These are phyloP conservation scores for Trichophyton benhamiae DNA, from an alignment of 2,329 filamentous ascomycete species.

Conservation along the genomic window DNA sequence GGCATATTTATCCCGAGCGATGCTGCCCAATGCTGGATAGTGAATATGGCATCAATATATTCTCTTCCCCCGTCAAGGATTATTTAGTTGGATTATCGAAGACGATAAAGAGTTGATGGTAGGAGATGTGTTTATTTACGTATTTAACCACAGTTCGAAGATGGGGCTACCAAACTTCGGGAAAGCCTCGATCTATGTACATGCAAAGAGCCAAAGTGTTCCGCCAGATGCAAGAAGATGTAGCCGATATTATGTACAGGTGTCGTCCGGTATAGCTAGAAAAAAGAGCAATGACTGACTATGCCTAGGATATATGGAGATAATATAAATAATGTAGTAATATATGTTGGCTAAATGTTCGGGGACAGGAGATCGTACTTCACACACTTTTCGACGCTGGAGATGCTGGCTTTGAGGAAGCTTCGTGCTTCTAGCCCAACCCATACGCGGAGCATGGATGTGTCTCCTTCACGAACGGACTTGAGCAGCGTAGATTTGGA, in stretches of 20 bases:
- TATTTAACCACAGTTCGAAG: neutral
- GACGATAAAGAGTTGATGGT: neutral
- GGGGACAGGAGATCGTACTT: conserved; percentile 82
- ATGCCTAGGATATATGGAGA: neutral
- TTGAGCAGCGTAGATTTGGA: conserved; percentile 43
- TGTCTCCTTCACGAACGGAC: conserved; percentile 60
- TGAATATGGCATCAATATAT: neutral
- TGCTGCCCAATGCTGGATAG: neutral
- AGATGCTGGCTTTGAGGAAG: conserved; percentile 79
- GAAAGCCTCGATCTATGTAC: neutral
- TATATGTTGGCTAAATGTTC: conserved; percentile 51
- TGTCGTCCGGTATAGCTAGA: neutral
- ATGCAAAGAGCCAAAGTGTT: neutral
- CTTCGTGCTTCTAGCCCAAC: conserved; percentile 76
- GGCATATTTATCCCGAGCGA: neutral
- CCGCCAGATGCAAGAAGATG: neutral
- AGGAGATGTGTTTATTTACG: neutral
- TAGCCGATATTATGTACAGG: neutral
- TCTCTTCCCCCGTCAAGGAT: neutral
- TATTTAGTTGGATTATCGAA: neutral
- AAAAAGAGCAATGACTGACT: neutral
- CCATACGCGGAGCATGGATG: conserved; percentile 84
- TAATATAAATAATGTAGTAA: neutral
- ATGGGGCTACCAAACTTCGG: neutral
- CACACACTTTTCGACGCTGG: conserved; percentile 80